Evolutionary conservation across 176 grass and related monocot genomes (phyloP).

Genomic region (Oryza punctata): DNA sequence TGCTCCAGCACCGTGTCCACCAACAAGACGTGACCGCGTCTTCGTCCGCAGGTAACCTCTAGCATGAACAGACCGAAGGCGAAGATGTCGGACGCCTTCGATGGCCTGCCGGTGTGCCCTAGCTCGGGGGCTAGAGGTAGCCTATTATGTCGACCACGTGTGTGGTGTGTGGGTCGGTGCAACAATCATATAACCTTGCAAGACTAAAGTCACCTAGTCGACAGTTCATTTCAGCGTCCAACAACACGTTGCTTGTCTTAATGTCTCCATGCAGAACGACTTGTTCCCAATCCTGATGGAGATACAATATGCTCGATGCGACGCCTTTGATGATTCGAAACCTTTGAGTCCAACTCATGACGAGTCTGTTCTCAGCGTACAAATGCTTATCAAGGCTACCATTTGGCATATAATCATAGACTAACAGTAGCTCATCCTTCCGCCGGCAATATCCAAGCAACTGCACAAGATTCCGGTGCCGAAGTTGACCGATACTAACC

Average conservation of each 20-base stretch:
- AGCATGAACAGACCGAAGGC: conserved; percentile 46
- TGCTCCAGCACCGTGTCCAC: conserved; percentile 39
- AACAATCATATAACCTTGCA: conserved; percentile 47
- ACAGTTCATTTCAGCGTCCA: conserved; percentile 47
- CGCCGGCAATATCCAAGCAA: no score
- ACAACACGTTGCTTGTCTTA: neutral
- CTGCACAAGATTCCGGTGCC: no score
- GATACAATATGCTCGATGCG: conserved; percentile 40
- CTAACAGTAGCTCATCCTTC: no score
- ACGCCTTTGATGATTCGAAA: conserved; percentile 44
- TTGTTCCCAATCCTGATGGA: conserved; percentile 53
- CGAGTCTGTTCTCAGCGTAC: neutral
- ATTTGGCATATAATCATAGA: neutral
- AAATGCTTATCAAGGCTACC: conserved; percentile 44
- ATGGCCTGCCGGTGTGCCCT: conserved; percentile 45
- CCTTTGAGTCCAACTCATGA: conserved; percentile 28
- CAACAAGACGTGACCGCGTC: conserved; percentile 20
- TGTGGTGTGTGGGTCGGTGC: conserved; percentile 44
- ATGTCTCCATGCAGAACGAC: conserved; percentile 51
- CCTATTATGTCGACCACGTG: conserved; percentile 49
- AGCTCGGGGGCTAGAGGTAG: conserved; percentile 56
- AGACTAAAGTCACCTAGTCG: conserved; percentile 56
- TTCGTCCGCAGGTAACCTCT: conserved; percentile 42
- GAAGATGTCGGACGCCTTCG: conserved; percentile 47
- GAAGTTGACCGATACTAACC: no score